phyloP scores from a whole-genome alignment of 75 land plant species.

The Ceratopteris richardii region DNA sequence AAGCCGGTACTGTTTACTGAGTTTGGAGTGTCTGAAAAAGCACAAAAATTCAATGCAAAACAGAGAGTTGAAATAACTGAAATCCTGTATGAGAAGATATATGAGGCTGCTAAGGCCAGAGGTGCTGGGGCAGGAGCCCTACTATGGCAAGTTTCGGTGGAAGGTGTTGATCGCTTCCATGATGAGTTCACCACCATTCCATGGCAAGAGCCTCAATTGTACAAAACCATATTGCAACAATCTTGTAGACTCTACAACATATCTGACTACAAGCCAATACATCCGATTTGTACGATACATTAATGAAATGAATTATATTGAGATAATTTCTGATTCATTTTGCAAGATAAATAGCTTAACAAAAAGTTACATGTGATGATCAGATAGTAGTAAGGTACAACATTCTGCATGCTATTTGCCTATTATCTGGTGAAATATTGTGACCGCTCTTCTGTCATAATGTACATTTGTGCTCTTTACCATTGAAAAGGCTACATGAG shows the following conservation, averaged over 20 bases:
- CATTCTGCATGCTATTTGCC: no score
- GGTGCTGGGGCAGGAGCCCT: constrained; percentile 73
- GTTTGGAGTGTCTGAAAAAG: constrained; percentile 58
- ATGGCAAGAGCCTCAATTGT: constrained; percentile 34
- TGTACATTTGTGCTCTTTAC: no score
- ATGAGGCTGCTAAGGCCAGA: constrained; percentile 46
- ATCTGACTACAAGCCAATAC: neutral
- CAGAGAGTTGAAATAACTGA: constrained; percentile 45
- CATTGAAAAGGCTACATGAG: no score
- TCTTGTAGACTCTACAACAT: constrained; percentile 38
- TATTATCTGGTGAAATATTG: no score
- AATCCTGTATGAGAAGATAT: constrained; percentile 38
- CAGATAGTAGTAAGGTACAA: no score
- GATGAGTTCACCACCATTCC: constrained; percentile 75
- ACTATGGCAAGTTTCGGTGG: constrained; percentile 70
- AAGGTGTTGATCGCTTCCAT: constrained; percentile 53
- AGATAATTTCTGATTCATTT: no score
- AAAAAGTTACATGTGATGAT: no score
- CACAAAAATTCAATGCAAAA: constrained; percentile 30
- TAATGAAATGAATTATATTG: no score
- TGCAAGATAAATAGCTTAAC: no score
- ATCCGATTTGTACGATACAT: neutral
- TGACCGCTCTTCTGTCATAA: no score
- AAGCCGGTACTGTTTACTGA: constrained; percentile 89
- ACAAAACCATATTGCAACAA: constrained; percentile 34